Evolutionary conservation across 2,329 filamentous ascomycete genomes (phyloP), one percentile per base, ranked within the genome.

Genomic region (Penicillium sp.): DNA sequence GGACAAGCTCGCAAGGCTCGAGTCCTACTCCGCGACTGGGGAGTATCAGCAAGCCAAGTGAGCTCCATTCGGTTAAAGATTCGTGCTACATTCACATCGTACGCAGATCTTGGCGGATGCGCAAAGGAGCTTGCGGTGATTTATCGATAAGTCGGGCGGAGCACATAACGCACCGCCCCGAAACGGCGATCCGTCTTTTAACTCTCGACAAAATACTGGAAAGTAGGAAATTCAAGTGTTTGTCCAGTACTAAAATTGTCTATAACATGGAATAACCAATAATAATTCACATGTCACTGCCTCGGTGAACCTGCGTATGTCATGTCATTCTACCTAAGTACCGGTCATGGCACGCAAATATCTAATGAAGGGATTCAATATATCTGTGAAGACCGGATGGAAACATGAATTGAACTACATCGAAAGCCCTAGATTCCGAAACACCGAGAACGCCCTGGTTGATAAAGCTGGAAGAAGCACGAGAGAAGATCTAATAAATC

Each of bases 41-140:
- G 67, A 30, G 58, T 67, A 61, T 70, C 61, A 5, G 67, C 62
- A 13, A 70, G 58, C 68, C 68, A 71, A 33, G 62, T 69, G 44
- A 70, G 54, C 50, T 70, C 68, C 68, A 71, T 71, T 16, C 31
- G 31, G 39, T 31, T 11, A 13, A n/a, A 31, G 11, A 24, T 10
- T 25, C 13, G 24, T 24, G 20, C 27, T 53, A n/a, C 2, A 27
- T 25, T 20, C 35, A 38, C 35, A 38, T 38, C 18, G 35, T 38
- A 11, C 18, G 18, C 35, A 5, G 18, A 10, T 20, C 16, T 11
- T 41, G 20, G 6, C 13, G 14, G 14, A 25, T 18, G 18, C 22
- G 38, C n/a, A 11, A 40, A n/a, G 39, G n/a, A 41, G 22, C 20
- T 41, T 41, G 39, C 39, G 14, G 22, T 41, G 13, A 22, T 40